These are phyloP conservation scores for Fusarium devonianum DNA, from an alignment of 2,329 filamentous ascomycete species.

Conservation along the genomic window DNA sequence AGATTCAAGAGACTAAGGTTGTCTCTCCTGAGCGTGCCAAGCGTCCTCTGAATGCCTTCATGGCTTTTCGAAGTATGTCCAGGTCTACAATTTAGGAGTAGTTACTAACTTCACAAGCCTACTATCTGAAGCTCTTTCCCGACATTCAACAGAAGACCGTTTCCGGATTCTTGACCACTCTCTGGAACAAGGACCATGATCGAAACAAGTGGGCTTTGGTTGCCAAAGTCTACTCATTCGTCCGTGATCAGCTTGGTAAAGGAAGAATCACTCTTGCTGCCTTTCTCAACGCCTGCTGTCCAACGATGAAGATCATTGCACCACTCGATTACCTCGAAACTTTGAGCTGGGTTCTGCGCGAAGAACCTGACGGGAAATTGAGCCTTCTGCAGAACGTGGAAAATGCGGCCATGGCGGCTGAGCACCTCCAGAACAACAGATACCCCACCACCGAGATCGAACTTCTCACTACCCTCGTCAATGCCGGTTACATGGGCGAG, in stretches of 20 bases:
- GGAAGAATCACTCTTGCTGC: slow-evolving; percentile 54
- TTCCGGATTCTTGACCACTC: slow-evolving; percentile 55
- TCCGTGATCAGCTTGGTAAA: slow-evolving; percentile 59
- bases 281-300: slow-evolving; percentile 55
- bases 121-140: slow-evolving; percentile 56
- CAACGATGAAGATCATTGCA: slow-evolving; percentile 55
- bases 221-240: slow-evolving; percentile 62
- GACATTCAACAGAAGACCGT: slow-evolving; percentile 59
- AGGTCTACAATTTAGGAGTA: background rate
- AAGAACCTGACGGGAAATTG: slow-evolving; percentile 38
- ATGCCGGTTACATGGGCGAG: slow-evolving; percentile 39
- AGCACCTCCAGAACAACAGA: background rate
- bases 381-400: slow-evolving; percentile 28
- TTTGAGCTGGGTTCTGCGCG: slow-evolving; percentile 55
- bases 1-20: background rate
- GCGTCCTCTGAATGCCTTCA: slow-evolving; percentile 45
- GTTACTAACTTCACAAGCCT: slow-evolving; percentile 46
- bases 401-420: too few relatives aligned
- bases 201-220: slow-evolving; percentile 60
- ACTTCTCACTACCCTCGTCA: slow-evolving; percentile 36
- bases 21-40: slow-evolving; percentile 27
- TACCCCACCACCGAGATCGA: slow-evolving; percentile 43
- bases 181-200: slow-evolving; percentile 60
- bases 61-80: slow-evolving; percentile 44
- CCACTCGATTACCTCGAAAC: slow-evolving; percentile 54